Base-by-base conservation (phyloP, 495 filamentous ascomycete species). In the Sordaria brevicollis region DNA sequence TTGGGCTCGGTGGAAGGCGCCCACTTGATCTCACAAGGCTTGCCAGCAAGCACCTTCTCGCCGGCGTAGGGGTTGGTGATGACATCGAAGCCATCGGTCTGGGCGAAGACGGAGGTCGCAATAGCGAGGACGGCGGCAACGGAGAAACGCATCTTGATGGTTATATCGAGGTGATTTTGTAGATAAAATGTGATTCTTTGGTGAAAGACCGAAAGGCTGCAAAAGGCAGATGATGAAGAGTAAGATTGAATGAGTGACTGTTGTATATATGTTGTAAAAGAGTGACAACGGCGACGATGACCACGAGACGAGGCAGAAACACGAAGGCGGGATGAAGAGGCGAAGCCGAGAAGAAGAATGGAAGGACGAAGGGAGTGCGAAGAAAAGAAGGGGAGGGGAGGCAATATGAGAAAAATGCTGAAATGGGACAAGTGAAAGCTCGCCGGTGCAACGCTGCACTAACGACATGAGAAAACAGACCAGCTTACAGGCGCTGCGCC, bases 91-190 rank as follows among this genome's bases (percentile, higher is more conserved):
- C 79, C 81, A 4, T 69, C 49, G 65, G 76, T 80, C 76, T 83
- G 81, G 74, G 82, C 83, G 31, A 83, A 62, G 70, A 73, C 80
- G 62, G 76, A 73, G 74, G 72, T 73, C 73, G 80, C 82, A 68
- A 84, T 73, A 65, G 81, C 83, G 76, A 84, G 72, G 77, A 80
- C 65, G 69, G 83, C 71, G 54, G 81, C 77, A 71, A 80, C 71
- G 54, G 79, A 70, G 75, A 79, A 83, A 68, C 77, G 79, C 83
- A 85, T 85, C 66, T 80, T 85, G 80, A 67, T 67, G 19, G 43
- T 70, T 65, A 68, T 62, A 33, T 62, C 49, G 49, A 62, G 21
- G 38, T 34, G 9, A 36, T 38, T 34, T 67, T 25, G 34, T 70
- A 36, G 19, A 38, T 62, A 17, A n/a, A 17, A 31, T 57, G 25